Evolutionary conservation across 352 stramenopile genomes (phyloP), one percentile per base, ranked within the genome.

Genomic region (Pelagophyceae sp.): DNA sequence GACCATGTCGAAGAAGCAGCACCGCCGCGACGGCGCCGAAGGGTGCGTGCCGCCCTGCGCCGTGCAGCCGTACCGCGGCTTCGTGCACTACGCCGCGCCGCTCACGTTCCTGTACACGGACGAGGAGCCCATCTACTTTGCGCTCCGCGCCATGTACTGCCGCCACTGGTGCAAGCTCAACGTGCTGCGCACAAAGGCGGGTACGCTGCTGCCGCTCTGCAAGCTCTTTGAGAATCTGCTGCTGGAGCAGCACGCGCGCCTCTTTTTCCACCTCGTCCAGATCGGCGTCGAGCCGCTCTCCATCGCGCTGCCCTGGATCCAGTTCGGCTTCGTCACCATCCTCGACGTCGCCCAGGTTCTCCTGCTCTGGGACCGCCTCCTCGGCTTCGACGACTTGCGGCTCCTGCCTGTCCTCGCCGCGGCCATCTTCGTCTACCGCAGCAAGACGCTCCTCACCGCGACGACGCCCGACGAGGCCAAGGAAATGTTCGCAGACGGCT

Each of bases 151-250:
- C 37, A 85, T 87, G 82, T 86, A 83, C 40, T 76, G 77, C 25
- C 51, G 78, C 29, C 81, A 82, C 61, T 87, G 80, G 80, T 85
- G 82, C 80, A 76, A 76, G 37, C 74, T 86, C 19, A 87, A 87
- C 72, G 76, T 79, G 25, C 38, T 87, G 19, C 75, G 78, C 19
- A 83, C 76, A 60, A 63, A 75, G 17, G 35, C 50, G 11, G 72
- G 76, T 20, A 78, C 70, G 45, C 78, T 87, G 5, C 63, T 87
- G 15, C 76, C 81, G 69, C 65, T 87, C 23, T 83, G 82, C 35
- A 80, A 77, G 74, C 76, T 83, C 19, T 87, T 87, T 72, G 83
- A 87, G 72, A 64, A 61, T 25, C 74, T 86, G 1, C 54, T 86
- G 17, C 65, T 80, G 71, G 67, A 78, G 51, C 63, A 78, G n/a